Evolutionary conservation across 202 grass and related monocot species (phyloP).

Genomic region (Dendrocalamus latiflorus): DNA sequence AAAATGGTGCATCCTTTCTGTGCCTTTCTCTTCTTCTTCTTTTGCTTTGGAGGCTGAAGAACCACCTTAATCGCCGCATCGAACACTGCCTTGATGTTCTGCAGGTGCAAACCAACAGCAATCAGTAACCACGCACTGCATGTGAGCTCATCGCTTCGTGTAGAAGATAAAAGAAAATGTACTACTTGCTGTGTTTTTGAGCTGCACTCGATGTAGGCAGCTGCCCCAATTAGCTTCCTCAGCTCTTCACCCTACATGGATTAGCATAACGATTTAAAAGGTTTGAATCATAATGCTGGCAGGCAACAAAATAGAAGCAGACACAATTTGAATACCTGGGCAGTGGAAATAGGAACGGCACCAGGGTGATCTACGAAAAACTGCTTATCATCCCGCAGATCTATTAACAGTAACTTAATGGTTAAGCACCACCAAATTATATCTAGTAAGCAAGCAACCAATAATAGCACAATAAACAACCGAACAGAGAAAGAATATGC

Average conservation of each 20-base stretch:
- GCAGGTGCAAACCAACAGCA: conserved; percentile 7
- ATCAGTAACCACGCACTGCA: conserved; percentile 6
- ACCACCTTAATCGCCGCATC: conserved; percentile 83
- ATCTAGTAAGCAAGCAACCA: neutral
- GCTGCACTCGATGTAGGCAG: conserved; percentile 75
- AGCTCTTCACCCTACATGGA: conserved; percentile 72
- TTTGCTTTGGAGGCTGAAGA: conserved; percentile 75
- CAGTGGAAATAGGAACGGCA: conserved; percentile 54
- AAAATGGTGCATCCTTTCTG: conserved; percentile 68
- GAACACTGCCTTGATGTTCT: conserved; percentile 85
- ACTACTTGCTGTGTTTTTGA: conserved; percentile 80
- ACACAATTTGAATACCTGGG: conserved; percentile 42
- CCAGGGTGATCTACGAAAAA: conserved; percentile 74
- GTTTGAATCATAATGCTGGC: neutral
- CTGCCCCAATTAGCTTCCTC: conserved; percentile 63
- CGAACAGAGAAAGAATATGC: neutral
- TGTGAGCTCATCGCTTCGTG: neutral
- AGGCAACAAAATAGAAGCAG: neutral
- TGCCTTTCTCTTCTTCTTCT: conserved; percentile 56
- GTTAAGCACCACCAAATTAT: neutral
- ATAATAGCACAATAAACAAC: neutral
- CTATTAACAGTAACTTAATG: conserved; percentile 27
- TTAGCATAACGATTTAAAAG: neutral
- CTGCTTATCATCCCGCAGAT: conserved; percentile 73
- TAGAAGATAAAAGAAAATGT: neutral